Evolutionary conservation across 352 stramenopile species (phyloP).

Genomic region (Phytophthora podocarpi): DNA sequence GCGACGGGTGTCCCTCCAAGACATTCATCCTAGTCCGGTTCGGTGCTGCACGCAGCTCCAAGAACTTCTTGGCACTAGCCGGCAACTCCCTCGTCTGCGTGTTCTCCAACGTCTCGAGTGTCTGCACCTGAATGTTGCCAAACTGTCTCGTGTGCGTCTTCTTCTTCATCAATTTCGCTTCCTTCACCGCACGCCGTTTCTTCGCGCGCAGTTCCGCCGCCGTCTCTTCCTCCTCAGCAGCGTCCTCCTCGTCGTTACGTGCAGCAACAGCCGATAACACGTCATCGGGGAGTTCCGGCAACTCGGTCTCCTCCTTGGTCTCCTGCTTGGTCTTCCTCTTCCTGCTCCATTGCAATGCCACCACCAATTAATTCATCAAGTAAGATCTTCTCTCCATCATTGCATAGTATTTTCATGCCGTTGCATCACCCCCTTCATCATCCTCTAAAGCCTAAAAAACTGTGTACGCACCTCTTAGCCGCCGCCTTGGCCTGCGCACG

Average conservation of each 20-base stretch:
- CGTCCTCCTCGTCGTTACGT: conserved; percentile 65
- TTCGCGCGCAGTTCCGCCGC: conserved; percentile 27
- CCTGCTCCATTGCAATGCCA: conserved; percentile 31
- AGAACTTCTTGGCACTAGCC: conserved; percentile 50
- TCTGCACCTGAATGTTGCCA: conserved; percentile 77
- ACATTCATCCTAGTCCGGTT: conserved; percentile 65
- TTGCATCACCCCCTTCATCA: not conserved
- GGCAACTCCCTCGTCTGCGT: conserved; percentile 54
- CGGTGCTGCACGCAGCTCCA: conserved; percentile 58
- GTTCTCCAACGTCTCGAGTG: conserved; percentile 49
- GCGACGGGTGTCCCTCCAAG: conserved; percentile 65
- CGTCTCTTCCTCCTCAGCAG: conserved; percentile 46
- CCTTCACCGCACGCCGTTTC: conserved; percentile 27
- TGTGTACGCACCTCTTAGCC: conserved; percentile 61
- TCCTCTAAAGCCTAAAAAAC: too few species aligned
- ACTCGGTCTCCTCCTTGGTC: conserved; percentile 12
- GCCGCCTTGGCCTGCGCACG: conserved; percentile 37
- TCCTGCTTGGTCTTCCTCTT: conserved; percentile 56
- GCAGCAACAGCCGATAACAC: conserved; percentile 71
- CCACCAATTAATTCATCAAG: conserved; percentile 2
- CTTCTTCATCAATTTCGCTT: conserved; percentile 35
- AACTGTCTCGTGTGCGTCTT: conserved; percentile 81
- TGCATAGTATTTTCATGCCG: not conserved
- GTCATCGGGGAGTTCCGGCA: conserved; percentile 62
- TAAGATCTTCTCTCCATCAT: not conserved